Percentiles rank a stretch among this genome's conserved stretches.
Conservation (phyloP, 495 filamentous ascomycete genomes). For the Tuber microsphaerosporum region DNA sequence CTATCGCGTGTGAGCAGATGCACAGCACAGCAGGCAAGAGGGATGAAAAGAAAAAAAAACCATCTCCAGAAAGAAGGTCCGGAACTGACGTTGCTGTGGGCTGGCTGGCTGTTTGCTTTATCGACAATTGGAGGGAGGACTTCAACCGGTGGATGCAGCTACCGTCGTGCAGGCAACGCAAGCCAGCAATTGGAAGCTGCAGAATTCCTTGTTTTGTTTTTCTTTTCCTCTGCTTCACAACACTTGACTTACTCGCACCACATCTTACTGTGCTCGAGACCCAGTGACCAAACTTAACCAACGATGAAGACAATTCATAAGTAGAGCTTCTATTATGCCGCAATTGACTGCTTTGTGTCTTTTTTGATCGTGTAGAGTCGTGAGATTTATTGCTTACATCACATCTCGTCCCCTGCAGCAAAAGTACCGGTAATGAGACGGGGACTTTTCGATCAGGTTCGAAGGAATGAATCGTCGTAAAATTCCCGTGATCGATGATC, state of each 20-base stretch:
- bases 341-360: not conserved
- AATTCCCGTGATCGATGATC: slow-evolving; percentile 15
- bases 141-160: not conserved
- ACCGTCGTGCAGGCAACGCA: not conserved
- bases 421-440: not conserved
- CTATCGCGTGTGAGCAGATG: not conserved
- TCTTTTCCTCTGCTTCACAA: not conserved
- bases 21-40: not conserved
- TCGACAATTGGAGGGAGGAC: not conserved
- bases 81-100: not conserved
- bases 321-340: not conserved
- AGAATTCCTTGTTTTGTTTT: not conserved
- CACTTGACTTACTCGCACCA: not conserved
- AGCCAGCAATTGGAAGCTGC: not conserved
- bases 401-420: not conserved
- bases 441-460: slow-evolving; percentile 1
- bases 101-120: not conserved
- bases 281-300: not conserved
- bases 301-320: not conserved
- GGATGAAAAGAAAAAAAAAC: not conserved
- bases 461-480: slow-evolving; percentile 8
- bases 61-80: not conserved
- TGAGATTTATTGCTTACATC: not conserved
- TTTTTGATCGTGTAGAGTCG: not conserved
- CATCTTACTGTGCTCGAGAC: not conserved